Evolutionary conservation across 2,329 filamentous ascomycete species (phyloP).

Genomic region (Penicillium sp.): DNA sequence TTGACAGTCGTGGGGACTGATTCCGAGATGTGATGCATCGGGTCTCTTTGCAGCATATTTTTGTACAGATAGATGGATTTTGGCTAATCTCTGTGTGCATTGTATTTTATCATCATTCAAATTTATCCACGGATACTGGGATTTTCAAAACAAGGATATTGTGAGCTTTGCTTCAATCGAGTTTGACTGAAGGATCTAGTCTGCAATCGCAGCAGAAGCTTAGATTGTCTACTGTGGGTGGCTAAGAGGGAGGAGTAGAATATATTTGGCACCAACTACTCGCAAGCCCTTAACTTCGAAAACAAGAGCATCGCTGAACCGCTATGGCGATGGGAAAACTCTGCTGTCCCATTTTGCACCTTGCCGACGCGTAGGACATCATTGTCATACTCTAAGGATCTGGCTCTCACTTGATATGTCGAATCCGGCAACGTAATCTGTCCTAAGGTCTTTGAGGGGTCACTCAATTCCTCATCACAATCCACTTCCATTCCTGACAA

Average conservation of each 20-base stretch:
- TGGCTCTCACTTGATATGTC: no score
- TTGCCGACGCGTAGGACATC: no score
- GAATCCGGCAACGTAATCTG: no score
- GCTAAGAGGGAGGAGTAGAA: background rate
- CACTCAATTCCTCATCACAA: no score
- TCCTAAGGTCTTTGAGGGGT: no score
- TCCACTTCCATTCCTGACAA: no score
- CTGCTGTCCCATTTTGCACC: no score
- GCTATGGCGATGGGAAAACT: background rate
- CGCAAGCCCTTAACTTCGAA: background rate
- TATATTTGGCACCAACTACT: no score
- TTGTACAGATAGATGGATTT: conserved; percentile 36
- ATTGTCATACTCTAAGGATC: no score
- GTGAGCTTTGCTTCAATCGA: background rate
- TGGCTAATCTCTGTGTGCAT: conserved; percentile 27
- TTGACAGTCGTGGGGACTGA: conserved; percentile 1
- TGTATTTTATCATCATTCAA: conserved; percentile 30
- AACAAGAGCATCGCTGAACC: background rate
- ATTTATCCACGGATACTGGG: conserved; percentile 3
- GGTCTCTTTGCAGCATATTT: conserved; percentile 18
- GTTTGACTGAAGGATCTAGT: background rate
- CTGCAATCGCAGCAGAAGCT: background rate
- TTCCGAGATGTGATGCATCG: conserved; percentile 22
- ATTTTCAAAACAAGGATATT: background rate
- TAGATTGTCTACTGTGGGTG: background rate